Base-by-base conservation (phyloP, 441 rosid species). In the Manihot esculenta region DNA sequence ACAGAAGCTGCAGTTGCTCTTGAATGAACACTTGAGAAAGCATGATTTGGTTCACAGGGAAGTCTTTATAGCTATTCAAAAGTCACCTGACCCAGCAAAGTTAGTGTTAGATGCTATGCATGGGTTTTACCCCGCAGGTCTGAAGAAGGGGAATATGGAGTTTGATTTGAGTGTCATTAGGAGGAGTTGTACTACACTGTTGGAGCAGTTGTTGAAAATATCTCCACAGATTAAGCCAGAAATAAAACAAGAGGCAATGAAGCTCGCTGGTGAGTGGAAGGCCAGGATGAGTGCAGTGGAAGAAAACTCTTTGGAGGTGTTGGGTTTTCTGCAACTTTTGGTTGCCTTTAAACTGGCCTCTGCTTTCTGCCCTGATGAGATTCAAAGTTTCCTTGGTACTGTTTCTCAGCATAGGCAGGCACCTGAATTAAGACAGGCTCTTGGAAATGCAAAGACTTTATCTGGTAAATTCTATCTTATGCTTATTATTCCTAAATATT, bases 221-320 rank as follows among this genome's bases (percentile, higher is more conserved):
- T 48, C 83, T 10, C 71, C 74, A 11, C 62, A 58, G 63, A 69
- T 78, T 33, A 70, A 17, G 55, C 74, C 78, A 66, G 70, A 76
- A 55, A 64, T 83, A 63, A 74, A 59, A 62, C 78, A 69, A 75
- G 79, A 76, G 66, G 91, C 86, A 27, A 33, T 74, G 42, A 73
- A 71, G 64, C 64, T 79, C 27, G 86, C 83, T 27, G 11, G 2
- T 42, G 77, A 82, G 66, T 83, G 86, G 81, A 85, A 80, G 78
- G 62, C 68, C 20, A 81, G 68, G 73, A 77, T 78, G 64, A 49
- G 35, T 21, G 55, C 72, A 12, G 44, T 58, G 55, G 48, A 42
- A 21, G 75, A 76, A 27, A 63, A 76, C 64, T 68, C 77, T 30
- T 68, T 77, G 65, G 86, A 77, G 76, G 75, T 82, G 64, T 72